Evolutionary conservation across 495 filamentous ascomycete species (phyloP), one percentile per base, ranked within the genome.

Genomic region (Daldinia caldariorum): DNA sequence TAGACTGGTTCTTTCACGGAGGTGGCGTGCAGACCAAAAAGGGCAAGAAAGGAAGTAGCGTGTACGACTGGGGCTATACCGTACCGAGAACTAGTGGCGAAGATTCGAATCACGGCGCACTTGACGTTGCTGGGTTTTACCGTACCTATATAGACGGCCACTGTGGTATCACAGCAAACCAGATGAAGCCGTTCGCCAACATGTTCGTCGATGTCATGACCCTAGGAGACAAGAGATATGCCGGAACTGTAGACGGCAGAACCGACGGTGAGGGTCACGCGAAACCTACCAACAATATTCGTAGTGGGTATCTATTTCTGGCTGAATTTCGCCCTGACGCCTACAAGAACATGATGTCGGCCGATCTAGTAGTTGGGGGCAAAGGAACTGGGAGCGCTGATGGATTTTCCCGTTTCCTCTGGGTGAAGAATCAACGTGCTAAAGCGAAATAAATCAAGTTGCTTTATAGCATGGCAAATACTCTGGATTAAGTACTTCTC

Each of bases 121-220:
- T 47, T 8, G 43, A 22, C 1, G 43, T 47, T 22, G 43, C 43
- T 18, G 43, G 43, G 3, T 47, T 47, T 47, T 47, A 47, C 18
- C 43, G 16, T 22, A 63, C 62, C 13, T 71, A 62, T 14, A 58
- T 66, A 4, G 58, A 66, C 51, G 68, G 68, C 7, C 61, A 71
- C 20, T 71, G 66, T 31, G 68, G 34, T 4, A 71, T 71, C 51
- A 71, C 58, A 39, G 61, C 63, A 4, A 61, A 70, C 38, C 54
- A 58, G 67, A 70, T 70, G 67, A 70, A 70, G 61, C 55, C 67
- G 10, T 61, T 70, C 29, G 67, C 61, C 16, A 70, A 70, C 16
- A 70, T 61, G 60, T 65, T 70, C 14, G 67, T 70, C 7, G 67
- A 70, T 39, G 61, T 70, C 18, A 70, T 70, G 67, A 70, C 67